phyloP scores from a whole-genome alignment of 2,329 filamentous ascomycete species.

The Nigrospora oryzae region DNA sequence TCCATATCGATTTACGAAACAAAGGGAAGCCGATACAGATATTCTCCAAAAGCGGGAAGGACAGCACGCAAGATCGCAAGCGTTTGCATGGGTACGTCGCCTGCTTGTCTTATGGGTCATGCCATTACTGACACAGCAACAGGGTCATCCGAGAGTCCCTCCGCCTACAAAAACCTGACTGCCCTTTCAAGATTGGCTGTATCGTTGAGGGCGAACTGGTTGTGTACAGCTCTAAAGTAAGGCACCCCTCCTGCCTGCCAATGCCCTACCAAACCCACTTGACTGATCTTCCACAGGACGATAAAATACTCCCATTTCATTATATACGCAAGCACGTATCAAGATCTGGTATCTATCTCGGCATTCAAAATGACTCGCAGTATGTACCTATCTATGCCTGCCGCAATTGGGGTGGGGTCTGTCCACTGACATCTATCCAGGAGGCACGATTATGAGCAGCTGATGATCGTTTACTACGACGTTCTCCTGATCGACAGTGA shows the following conservation, averaged over 20 bases:
- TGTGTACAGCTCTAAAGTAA: constrained; percentile 60
- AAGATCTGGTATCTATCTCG: constrained; percentile 62
- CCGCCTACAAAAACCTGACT: constrained; percentile 47
- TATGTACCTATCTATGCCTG: constrained; percentile 24
- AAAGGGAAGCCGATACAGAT: constrained; percentile 56
- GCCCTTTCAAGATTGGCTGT: constrained; percentile 54
- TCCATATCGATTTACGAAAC: constrained; percentile 65
- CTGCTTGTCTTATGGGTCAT: too few species aligned
- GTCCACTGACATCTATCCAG: constrained; percentile 17
- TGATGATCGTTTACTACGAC: constrained; percentile 58
- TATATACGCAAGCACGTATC: constrained; percentile 74
- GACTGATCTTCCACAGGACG: constrained; percentile 29
- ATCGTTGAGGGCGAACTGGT: constrained; percentile 81
- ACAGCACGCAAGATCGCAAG: constrained; percentile 66
- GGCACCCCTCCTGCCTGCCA: constrained; percentile 3
- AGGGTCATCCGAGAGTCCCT: constrained; percentile 57
- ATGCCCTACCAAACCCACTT: too few species aligned
- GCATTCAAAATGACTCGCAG: constrained; percentile 61
- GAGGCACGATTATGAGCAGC: constrained; percentile 39
- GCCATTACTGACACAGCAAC: constrained; percentile 4
- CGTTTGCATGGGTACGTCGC: constrained; percentile 28
- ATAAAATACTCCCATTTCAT: constrained; percentile 65
- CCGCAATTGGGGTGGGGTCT: too few species aligned
- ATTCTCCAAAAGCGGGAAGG: constrained; percentile 88
- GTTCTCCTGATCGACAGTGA: constrained; percentile 43